A percentile compares a stretch with the other conserved stretches of the same genome.
phyloP scores from a whole-genome alignment of 148 eudicot species.

The Silene uniflora region DNA sequence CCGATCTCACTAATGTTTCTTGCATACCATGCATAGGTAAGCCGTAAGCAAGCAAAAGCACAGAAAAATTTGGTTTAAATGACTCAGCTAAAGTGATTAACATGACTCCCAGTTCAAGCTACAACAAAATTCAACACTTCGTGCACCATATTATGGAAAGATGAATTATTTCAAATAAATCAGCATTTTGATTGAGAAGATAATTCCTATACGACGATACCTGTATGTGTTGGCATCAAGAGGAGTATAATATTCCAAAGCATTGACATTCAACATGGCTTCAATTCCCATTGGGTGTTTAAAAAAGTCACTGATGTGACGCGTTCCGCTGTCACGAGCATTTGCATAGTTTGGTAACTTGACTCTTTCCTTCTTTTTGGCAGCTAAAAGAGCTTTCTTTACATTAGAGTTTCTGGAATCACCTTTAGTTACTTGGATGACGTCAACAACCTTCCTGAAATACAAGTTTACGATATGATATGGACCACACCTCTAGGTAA shows the following conservation, averaged over 20 bases:
- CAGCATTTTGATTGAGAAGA: background rate
- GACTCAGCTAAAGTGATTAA: background rate
- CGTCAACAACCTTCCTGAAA: conserved; percentile 46
- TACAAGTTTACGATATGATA: background rate
- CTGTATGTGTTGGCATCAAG: conserved; percentile 70
- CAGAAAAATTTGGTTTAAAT: background rate
- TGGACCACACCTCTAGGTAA: background rate
- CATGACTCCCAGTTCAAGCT: conserved; percentile 5
- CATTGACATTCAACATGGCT: conserved; percentile 67
- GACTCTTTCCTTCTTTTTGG: conserved; percentile 56
- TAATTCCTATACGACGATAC: conserved; percentile 22
- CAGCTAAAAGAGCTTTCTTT: conserved; percentile 60
- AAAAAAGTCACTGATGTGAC: conserved; percentile 63
- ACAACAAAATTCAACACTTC: background rate
- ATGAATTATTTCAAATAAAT: background rate
- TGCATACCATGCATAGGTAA: background rate
- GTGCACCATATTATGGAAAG: background rate
- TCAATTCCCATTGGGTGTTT: conserved; percentile 72
- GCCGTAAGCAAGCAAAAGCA: background rate
- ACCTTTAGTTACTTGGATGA: conserved; percentile 32
- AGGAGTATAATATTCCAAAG: conserved; percentile 51
- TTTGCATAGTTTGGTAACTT: conserved; percentile 52
- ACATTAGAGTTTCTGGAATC: conserved; percentile 41
- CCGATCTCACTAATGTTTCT: background rate
- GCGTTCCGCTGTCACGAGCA: conserved; percentile 26